Conservation (phyloP, 1,139 yeast genomes). For the Casaregolazyma suthepensis region DNA sequence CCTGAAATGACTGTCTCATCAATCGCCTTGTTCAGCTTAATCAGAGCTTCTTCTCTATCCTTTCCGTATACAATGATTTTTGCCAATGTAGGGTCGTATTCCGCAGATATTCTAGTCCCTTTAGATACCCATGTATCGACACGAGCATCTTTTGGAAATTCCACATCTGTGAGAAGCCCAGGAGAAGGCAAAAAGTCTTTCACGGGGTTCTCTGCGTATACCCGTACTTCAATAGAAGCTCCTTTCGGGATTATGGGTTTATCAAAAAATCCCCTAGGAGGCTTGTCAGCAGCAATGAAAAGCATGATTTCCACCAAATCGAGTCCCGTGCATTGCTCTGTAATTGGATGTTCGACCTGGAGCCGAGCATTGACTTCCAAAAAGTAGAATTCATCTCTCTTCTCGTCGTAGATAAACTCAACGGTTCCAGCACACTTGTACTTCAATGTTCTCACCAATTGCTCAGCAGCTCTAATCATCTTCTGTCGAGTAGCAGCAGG, state of each 20-base stretch:
- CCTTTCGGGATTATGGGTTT: constrained; percentile 56
- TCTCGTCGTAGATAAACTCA: constrained; percentile 86
- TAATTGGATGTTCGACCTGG: constrained; percentile 96
- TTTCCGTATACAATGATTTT: constrained; percentile 92
- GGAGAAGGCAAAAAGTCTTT: constrained; percentile 95
- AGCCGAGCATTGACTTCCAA: constrained; percentile 93
- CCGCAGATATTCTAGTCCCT: constrained; percentile 87
- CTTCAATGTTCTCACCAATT: constrained; percentile 69
- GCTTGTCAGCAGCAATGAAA: constrained; percentile 77
- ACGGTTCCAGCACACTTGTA: constrained; percentile 98
- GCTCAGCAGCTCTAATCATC: constrained; percentile 82
- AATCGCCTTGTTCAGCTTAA: constrained; percentile 70
- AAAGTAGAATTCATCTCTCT: constrained; percentile 83
- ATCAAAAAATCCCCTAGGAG: constrained; percentile 57
- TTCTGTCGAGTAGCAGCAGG: constrained; percentile 68
- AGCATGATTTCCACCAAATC: constrained; percentile 98
- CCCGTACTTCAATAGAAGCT: constrained; percentile 93
- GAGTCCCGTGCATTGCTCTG: constrained; percentile 89
- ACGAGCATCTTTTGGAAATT: constrained; percentile 85
- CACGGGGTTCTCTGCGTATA: constrained; percentile 94
- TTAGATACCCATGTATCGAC: constrained; percentile 90
- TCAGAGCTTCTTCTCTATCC: constrained; percentile 77
- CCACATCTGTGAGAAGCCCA: constrained; percentile 82
- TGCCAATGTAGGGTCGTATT: constrained; percentile 94
- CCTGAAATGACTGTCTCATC: constrained; percentile 85